phyloP scores from a whole-genome alignment of 306 rosid genomes.

The Glycine latifolia region DNA sequence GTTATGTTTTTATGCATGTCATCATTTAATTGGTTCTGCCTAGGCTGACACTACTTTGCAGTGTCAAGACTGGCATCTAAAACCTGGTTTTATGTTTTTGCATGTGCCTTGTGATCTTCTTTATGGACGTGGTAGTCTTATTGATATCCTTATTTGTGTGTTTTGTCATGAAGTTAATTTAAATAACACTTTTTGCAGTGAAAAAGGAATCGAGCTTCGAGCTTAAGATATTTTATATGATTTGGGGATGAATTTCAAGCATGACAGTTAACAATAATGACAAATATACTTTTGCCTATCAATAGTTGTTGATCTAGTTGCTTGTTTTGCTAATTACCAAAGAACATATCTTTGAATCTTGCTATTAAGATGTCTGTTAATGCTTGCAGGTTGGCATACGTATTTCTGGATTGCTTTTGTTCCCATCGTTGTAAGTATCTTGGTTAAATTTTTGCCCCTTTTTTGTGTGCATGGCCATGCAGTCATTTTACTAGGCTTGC shows the following conservation, averaged over 20 bases:
- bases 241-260: conserved; percentile 42
- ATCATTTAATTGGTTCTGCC: conserved; percentile 32
- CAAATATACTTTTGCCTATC: neutral
- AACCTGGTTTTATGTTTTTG: conserved; percentile 21
- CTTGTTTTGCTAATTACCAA: conserved; percentile 31
- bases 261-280: neutral
- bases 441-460: neutral
- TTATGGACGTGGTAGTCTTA: conserved; percentile 5
- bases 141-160: neutral
- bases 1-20: conserved; percentile 15
- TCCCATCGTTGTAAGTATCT: conserved; percentile 79
- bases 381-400: conserved; percentile 87
- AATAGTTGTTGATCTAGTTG: conserved; percentile 19
- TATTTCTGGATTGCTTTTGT: conserved; percentile 96
- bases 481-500: conserved; percentile 32
- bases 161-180: conserved; percentile 20
- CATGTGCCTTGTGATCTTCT: conserved; percentile 2
- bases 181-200: neutral
- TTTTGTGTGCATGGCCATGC: conserved; percentile 3
- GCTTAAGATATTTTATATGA: conserved; percentile 17
- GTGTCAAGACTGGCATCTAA: conserved; percentile 21
- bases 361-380: conserved; percentile 29
- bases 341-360: conserved; percentile 25
- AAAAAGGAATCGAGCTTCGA: neutral
- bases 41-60: conserved; percentile 8